A percentile compares a stretch with the other conserved stretches of the same genome.
These are phyloP conservation scores for Globisporangium orthogonon DNA, from an alignment of 352 stramenopile species.

Conservation along the genomic window DNA sequence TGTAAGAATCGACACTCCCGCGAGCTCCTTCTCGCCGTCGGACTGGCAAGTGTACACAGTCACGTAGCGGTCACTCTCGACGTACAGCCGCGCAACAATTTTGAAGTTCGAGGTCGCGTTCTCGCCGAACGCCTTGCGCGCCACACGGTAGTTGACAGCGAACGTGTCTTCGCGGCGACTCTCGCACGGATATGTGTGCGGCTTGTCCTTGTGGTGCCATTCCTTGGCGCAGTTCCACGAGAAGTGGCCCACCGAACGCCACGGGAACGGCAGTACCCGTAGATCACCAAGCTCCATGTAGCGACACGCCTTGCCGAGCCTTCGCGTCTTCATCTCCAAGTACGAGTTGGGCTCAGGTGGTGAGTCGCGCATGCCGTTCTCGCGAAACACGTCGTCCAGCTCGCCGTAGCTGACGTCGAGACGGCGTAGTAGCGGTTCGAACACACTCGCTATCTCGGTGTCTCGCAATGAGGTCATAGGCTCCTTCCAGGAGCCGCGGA, in stretches of 20 bases:
- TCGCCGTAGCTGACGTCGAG: constrained; percentile 4
- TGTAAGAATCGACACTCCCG: background rate
- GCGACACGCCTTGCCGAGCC: background rate
- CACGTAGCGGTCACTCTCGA: constrained; percentile 8
- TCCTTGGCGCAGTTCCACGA: constrained; percentile 1
- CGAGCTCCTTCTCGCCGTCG: constrained; percentile 4
- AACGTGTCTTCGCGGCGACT: constrained; percentile 5
- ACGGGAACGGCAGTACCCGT: constrained; percentile 4
- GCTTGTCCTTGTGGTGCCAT: constrained; percentile 9
- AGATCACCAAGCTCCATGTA: constrained; percentile 7
- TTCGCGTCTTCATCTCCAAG: background rate
- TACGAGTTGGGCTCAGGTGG: background rate
- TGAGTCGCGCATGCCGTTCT: background rate
- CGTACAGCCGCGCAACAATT: constrained; percentile 8
- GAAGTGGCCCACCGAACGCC: background rate
- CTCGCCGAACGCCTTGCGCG: background rate
- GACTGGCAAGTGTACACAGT: constrained; percentile 7
- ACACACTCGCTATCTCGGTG: background rate
- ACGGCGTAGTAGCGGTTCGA: background rate
- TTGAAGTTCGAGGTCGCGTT: constrained; percentile 3
- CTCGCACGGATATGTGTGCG: constrained; percentile 2
- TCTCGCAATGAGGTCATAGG: background rate
- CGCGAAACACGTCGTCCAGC: constrained; percentile 5
- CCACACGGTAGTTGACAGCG: constrained; percentile 6
- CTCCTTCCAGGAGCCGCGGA: background rate